Evolutionary conservation across 2,329 filamentous ascomycete genomes (phyloP), one percentile per base, ranked within the genome.

Genomic region (Ophiocordyceps camponoti-leonardi): DNA sequence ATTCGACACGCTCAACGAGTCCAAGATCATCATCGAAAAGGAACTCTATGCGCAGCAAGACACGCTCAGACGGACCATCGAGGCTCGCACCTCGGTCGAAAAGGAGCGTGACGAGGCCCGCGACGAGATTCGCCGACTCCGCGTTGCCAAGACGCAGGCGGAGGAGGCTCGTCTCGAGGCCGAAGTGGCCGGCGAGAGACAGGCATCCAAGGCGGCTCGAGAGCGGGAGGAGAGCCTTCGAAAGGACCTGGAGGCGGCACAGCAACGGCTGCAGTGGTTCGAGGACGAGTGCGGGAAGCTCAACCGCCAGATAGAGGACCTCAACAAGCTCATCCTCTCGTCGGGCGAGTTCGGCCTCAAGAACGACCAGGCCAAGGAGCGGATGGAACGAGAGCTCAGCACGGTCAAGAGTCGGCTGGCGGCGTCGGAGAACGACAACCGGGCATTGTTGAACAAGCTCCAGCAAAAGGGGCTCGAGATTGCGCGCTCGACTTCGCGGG

Each of bases 381-480:
- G 92, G 33, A 72, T 95, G 41, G 88, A 96, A 61, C 78, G 87
- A 20, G 92, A 98, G 59, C 72, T 96, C 7, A 81, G 86, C 20
- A 95, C 90, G 1, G 77, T 95, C 53, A 94, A 92, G 61, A 88
- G 88, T 49, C 81, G 90, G 20, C 69, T 98, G 39, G 75, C 82
- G 8, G 92, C 90, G 22, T 96, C 90, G 0, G 90, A 98, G 60
- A 95, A 96, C 54, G 90, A 96, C 64, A 96, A 96, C 56, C 81
- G 86, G 44, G 82, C 87, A 6, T 69, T 98, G n/a, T 73, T 96
- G 52, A 96, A 95, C 67, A 96, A 96, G 63, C 73, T 98, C 18
- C 90, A 96, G 56, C 90, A 96, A 57, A 96, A 96, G 68, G 92
- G 93, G 28, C 73, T 98, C 7, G 90, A 98, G 58, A 93, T 98